A percentile compares a stretch with the other conserved stretches of the same genome.
Conservation (phyloP, 192 early-diverging fungal species). For the Bifiguratus adelaidae region DNA sequence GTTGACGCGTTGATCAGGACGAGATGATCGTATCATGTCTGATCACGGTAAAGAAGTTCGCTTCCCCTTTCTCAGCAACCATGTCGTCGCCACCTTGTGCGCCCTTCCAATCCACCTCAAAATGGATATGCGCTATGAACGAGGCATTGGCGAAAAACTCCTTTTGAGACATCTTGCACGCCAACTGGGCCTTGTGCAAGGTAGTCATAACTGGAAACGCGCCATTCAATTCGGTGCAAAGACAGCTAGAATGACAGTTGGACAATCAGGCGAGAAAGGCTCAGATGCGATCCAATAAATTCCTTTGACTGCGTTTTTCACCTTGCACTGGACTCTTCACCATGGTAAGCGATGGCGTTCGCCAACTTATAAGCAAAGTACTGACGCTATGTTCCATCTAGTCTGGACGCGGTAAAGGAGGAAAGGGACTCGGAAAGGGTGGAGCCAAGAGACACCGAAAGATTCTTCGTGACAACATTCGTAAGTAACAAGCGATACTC, state of each 20-base stretch:
- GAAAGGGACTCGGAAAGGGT: constrained; percentile 99
- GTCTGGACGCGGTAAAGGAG: constrained; percentile 99
- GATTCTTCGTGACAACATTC: constrained; percentile 99
- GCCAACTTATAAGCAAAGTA: no score
- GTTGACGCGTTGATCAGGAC: constrained; percentile 29
- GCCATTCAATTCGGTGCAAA: constrained; percentile 96
- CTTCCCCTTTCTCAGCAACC: constrained; percentile 76
- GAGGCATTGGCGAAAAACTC: constrained; percentile 86
- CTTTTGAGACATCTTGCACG: constrained; percentile 68
- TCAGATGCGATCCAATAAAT: no score
- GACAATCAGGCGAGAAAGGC: constrained; percentile 17
- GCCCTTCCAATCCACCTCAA: constrained; percentile 67
- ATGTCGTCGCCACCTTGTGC: constrained; percentile 57
- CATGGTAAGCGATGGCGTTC: no score
- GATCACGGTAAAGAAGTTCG: constrained; percentile 77
- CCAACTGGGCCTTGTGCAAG: constrained; percentile 52
- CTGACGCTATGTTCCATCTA: no score
- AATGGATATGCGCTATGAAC: constrained; percentile 64
- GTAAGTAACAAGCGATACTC: no score
- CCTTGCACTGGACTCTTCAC: no score
- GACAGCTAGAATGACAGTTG: constrained; percentile 84
- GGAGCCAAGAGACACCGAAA: constrained; percentile 99
- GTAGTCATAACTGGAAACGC: constrained; percentile 69
- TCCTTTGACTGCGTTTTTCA: no score
- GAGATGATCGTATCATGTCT: constrained; percentile 88